A percentile compares a stretch with the other conserved stretches of the same genome.
These are phyloP conservation scores for Gymnopilus junonius DNA, from an alignment of 768 basidiomycete genomes.

Conservation along the genomic window DNA sequence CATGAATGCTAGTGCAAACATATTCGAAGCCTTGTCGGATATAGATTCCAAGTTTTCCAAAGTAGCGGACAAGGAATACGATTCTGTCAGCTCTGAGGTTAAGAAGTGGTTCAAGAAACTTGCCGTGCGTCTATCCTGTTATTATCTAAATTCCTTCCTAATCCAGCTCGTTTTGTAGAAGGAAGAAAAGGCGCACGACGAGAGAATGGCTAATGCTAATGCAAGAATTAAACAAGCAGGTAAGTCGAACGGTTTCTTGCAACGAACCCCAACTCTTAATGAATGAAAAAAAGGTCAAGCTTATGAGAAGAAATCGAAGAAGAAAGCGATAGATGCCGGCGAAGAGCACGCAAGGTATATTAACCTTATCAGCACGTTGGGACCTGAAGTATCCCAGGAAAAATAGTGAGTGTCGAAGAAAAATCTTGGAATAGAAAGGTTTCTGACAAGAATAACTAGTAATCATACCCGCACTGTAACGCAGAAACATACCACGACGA, in stretches of 20 bases:
- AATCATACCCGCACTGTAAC: conserved; percentile 69
- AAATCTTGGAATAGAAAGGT: background rate
- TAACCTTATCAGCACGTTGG: conserved; percentile 68
- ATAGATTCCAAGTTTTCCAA: conserved; percentile 78
- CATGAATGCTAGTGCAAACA: conserved; percentile 61
- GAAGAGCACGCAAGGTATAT: conserved; percentile 84
- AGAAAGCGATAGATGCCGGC: conserved; percentile 62
- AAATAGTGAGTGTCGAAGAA: conserved; percentile 63
- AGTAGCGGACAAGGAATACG: conserved; percentile 75
- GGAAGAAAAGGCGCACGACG: conserved; percentile 81
- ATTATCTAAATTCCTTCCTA: background rate
- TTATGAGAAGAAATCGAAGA: conserved; percentile 84
- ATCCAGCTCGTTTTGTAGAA: conserved; percentile 49
- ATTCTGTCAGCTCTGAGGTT: conserved; percentile 64
- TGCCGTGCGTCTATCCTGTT: conserved; percentile 51
- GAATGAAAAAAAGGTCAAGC: conserved; percentile 52
- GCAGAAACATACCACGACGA: conserved; percentile 61
- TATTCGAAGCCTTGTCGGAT: conserved; percentile 74
- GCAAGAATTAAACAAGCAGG: conserved; percentile 80
- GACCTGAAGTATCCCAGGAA: conserved; percentile 80
- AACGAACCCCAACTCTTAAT: background rate
- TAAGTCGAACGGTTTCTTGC: conserved; percentile 25
- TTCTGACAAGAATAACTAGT: conserved; percentile 38
- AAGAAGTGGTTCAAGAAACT: conserved; percentile 90
- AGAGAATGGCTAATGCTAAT: conserved; percentile 67